Conservation (phyloP, 1,284 basidiomycete species). For the Trichosporon ovoides region DNA sequence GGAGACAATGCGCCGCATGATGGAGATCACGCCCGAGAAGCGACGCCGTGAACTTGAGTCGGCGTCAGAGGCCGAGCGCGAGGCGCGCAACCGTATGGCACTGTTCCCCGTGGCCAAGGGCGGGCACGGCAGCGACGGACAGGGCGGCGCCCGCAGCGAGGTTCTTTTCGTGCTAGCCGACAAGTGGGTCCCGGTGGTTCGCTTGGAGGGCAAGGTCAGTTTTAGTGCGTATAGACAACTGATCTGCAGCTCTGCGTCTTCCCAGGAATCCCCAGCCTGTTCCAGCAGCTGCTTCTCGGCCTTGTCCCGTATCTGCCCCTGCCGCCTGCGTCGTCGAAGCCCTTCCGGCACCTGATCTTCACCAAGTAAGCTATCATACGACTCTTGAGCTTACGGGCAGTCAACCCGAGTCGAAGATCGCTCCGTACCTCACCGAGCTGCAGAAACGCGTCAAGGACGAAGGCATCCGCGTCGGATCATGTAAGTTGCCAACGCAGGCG, state of each 20-base stretch:
- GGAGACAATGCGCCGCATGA: conserved; percentile 77
- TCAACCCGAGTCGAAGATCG: conserved; percentile 78
- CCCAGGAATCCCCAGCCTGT: conserved; percentile 82
- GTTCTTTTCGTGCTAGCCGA: conserved; percentile 66
- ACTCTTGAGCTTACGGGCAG: conserved; percentile 47
- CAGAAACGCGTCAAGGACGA: conserved; percentile 68
- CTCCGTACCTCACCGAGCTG: conserved; percentile 75
- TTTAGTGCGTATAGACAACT: background rate
- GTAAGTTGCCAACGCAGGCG: conserved; percentile 26
- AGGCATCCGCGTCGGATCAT: conserved; percentile 77
- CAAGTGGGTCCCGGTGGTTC: conserved; percentile 83
- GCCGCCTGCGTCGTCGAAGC: conserved; percentile 63
- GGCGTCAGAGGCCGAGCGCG: conserved; percentile 65
- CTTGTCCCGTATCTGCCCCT: conserved; percentile 69
- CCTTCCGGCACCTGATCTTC: conserved; percentile 69
- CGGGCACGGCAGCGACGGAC: conserved; percentile 25
- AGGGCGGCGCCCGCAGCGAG: conserved; percentile 57
- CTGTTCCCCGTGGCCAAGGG: conserved; percentile 59
- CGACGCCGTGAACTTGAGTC: conserved; percentile 56
- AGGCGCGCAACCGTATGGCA: conserved; percentile 74
- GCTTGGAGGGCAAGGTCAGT: conserved; percentile 63
- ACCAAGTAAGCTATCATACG: conserved; percentile 55
- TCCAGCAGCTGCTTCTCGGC: conserved; percentile 69
- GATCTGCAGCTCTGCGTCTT: conserved; percentile 65
- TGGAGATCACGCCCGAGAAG: conserved; percentile 55